Evolutionary conservation across 495 filamentous ascomycete genomes (phyloP).

Genomic region (Emericellopsis terricola): DNA sequence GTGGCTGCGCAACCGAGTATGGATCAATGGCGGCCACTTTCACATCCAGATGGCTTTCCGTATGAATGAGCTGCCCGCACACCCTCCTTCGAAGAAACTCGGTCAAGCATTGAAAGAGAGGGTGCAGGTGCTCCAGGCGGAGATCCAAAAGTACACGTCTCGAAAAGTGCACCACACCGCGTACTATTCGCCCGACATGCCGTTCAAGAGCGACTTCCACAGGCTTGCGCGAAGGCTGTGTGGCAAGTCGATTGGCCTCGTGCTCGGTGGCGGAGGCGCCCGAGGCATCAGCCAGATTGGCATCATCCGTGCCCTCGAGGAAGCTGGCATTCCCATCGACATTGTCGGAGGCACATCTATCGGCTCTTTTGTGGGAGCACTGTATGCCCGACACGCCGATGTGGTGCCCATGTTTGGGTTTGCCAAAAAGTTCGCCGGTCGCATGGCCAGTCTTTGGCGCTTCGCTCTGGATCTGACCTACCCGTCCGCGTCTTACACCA

Average conservation of each 20-base stretch:
- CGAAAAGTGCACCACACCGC: slow-evolving; percentile 69
- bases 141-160: slow-evolving; percentile 95
- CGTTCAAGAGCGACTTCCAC: slow-evolving; percentile 94
- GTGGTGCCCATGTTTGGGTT: slow-evolving; percentile 92
- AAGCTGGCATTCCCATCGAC: slow-evolving; percentile 91
- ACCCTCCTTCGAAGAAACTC: slow-evolving; percentile 58
- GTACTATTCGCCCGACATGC: slow-evolving; percentile 75
- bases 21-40: slow-evolving; percentile 98
- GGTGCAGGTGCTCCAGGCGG: slow-evolving; percentile 86
- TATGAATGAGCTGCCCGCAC: slow-evolving; percentile 55
- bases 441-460: slow-evolving; percentile 95
- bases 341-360: slow-evolving; percentile 94
- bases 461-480: slow-evolving; percentile 94
- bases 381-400: slow-evolving; percentile 93
- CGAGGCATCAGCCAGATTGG: slow-evolving; percentile 83
- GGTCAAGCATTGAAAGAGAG: slow-evolving; percentile 79
- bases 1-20: slow-evolving; percentile 87
- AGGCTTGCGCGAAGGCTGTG: slow-evolving; percentile 78
- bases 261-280: slow-evolving; percentile 85
- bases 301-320: slow-evolving; percentile 86
- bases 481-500: slow-evolving; percentile 87
- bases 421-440: slow-evolving; percentile 89
- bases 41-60: slow-evolving; percentile 93
- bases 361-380: slow-evolving; percentile 87
- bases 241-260: slow-evolving; percentile 85